These are phyloP conservation scores for Gloeopeniophorella convolvens DNA, from an alignment of 768 basidiomycete species.

Conservation along the genomic window DNA sequence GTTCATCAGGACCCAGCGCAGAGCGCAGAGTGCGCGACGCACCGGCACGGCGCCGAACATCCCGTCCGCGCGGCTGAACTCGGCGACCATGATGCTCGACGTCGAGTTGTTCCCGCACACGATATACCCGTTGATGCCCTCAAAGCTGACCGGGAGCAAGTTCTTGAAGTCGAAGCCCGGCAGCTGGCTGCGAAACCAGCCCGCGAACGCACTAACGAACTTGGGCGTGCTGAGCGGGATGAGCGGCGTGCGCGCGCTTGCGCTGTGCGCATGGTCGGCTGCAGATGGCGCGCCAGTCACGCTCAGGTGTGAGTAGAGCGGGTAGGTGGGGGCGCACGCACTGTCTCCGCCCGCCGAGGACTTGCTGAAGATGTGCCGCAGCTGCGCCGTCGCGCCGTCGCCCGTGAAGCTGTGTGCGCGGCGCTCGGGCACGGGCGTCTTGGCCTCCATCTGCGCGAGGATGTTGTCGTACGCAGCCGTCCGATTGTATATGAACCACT, in stretches of 20 bases:
- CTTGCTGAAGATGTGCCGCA: constrained; percentile 28
- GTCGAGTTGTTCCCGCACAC: constrained; percentile 84
- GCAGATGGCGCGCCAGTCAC: background rate
- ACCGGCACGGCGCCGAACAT: constrained; percentile 77
- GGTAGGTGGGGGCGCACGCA: constrained; percentile 12
- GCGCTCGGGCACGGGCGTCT: constrained; percentile 21
- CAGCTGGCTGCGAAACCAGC: constrained; percentile 53
- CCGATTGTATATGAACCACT: constrained; percentile 90
- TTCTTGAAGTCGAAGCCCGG: constrained; percentile 76
- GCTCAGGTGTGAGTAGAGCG: background rate
- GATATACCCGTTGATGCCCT: constrained; percentile 72
- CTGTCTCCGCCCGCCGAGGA: constrained; percentile 24
- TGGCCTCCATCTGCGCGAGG: constrained; percentile 61
- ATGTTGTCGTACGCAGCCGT: constrained; percentile 88
- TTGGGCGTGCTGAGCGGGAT: constrained; percentile 17
- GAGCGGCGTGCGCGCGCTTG: background rate
- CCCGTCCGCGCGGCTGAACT: constrained; percentile 73
- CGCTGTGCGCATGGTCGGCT: background rate
- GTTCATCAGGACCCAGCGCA: too few relatives aligned
- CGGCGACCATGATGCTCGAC: constrained; percentile 70
- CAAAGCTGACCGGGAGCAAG: constrained; percentile 79
- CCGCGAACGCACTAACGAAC: constrained; percentile 35
- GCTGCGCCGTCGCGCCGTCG: constrained; percentile 20
- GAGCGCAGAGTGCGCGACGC: too few relatives aligned
- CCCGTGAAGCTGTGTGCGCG: constrained; percentile 17